phyloP scores from a whole-genome alignment of 1,284 basidiomycete genomes.

The Sporisorium iseilematis-ciliati region DNA sequence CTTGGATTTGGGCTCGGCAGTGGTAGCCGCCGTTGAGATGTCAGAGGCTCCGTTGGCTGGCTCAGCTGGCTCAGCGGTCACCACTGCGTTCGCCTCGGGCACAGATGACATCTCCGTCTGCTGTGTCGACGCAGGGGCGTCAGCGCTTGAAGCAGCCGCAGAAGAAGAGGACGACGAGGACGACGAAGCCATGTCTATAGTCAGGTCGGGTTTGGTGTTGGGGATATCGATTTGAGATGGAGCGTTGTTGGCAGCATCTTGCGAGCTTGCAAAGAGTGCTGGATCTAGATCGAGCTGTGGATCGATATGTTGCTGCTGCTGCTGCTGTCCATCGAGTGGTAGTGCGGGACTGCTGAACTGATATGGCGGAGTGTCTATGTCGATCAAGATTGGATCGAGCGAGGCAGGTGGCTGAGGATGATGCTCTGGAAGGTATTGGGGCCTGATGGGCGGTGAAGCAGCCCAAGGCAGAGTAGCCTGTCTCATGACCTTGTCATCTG shows the following conservation, averaged over 20 bases:
- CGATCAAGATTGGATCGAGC: constrained; percentile 16
- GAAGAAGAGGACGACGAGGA: constrained; percentile 9
- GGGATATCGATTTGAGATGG: too few species aligned
- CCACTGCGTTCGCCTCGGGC: background rate
- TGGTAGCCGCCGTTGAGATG: background rate
- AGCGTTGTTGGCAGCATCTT: background rate
- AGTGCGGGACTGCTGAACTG: background rate
- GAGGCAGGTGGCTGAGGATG: background rate
- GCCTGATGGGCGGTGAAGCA: constrained; percentile 12
- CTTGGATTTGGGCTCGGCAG: constrained; percentile 7
- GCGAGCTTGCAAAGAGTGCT: constrained; percentile 14
- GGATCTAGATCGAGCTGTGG: constrained; percentile 16
- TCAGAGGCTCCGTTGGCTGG: background rate
- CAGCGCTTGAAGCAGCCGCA: background rate
- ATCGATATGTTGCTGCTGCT: constrained; percentile 3
- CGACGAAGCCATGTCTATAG: constrained; percentile 5
- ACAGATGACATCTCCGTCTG: constrained; percentile 3
- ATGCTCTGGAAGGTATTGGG: constrained; percentile 1
- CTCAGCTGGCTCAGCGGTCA: background rate
- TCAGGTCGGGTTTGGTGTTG: background rate
- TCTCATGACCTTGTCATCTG: constrained; percentile 37
- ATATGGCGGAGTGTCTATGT: constrained; percentile 12
- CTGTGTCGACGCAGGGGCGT: constrained; percentile 12
- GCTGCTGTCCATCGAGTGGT: background rate
- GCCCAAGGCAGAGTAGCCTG: constrained; percentile 43